Conservation (phyloP, 73 alveolate genomes). For the Uronychia setigera region DNA sequence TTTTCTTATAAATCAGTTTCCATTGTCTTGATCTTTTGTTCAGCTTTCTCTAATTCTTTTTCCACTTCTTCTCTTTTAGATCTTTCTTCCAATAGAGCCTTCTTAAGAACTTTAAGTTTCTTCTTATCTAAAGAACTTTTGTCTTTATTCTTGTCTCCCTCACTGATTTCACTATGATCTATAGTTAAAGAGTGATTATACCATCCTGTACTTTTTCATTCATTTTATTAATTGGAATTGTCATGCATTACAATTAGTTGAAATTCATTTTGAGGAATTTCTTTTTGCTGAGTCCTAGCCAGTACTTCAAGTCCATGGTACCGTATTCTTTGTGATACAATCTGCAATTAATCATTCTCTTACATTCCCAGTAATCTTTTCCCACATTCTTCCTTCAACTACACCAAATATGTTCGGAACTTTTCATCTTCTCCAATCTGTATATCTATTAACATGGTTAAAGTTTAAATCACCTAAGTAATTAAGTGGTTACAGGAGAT, state of each 20-base stretch:
- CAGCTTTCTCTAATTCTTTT: not conserved
- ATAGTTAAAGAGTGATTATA: too few species aligned
- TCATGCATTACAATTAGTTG: too few species aligned
- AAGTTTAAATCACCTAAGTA: too few species aligned
- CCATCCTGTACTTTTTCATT: too few species aligned
- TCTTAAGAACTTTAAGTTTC: not conserved
- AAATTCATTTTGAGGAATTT: slow-evolving; percentile 68
- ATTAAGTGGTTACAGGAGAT: too few species aligned
- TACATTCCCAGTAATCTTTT: slow-evolving; percentile 43
- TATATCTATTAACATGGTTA: too few species aligned
- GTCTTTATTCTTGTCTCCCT: not conserved
- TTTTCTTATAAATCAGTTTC: not conserved
- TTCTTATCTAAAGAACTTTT: not conserved
- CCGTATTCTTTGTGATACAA: too few species aligned
- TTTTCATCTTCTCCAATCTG: slow-evolving; percentile 58
- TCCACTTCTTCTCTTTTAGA: not conserved
- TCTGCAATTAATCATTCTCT: too few species aligned
- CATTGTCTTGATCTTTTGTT: not conserved
- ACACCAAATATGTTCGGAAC: slow-evolving; percentile 38
- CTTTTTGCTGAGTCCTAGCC: slow-evolving; percentile 64
- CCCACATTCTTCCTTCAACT: slow-evolving; percentile 53
- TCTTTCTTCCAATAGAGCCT: not conserved
- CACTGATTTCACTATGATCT: too few species aligned
- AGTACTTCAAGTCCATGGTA: slow-evolving; percentile 62
- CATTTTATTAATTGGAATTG: too few species aligned